Evolutionary conservation across 225 moss, liverwort and hornwort species (phyloP), one percentile per base, ranked within the genome.

Genomic region (Polytrichum commune): DNA sequence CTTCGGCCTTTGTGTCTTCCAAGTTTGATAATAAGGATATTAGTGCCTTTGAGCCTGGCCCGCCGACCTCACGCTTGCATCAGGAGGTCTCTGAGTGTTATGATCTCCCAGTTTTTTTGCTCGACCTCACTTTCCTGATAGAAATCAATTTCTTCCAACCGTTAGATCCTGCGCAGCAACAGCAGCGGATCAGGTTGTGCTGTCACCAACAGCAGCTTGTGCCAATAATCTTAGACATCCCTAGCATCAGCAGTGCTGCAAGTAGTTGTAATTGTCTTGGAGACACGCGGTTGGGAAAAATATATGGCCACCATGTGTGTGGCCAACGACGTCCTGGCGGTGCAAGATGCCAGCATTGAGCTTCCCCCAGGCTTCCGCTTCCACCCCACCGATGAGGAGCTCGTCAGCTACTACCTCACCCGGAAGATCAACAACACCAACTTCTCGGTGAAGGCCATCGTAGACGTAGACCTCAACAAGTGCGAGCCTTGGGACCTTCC

Each of bases 401-500:
- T 86, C 1, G 80, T 86, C 67, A 71, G 70, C 70, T 86, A 75
- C 77, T 86, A 86, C 77, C 60, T 86, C 5, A 68, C 80, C 10
- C 71, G 75, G 64, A 86, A 86, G 80, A 78, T 86, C 73, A 71
- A 46, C 77, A 78, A 73, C 69, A 73, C 68, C 6, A 29, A 38
- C 73, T 83, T 80, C 64, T 70, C 82, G 58, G 80, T 83, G 61
- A 73, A 82, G 70, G 75, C 86, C 70, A 83, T 86, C 60, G 70
- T 77, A 24, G 82, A 73, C 30, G 86, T 86, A 55, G 86, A 86
- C 68, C 82, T 86, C 62, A 86, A 86, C 77, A 83, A 83, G 65
- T 82, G 80, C 75, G 86, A 86, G 75, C 86, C 82, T 7, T 86
- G 86, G 86, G 86, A 86, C 64, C 86, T 86, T 7, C 86, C 82